Conservation (phyloP, 108 stramenopile genomes). For the Skeletonema potamos region DNA sequence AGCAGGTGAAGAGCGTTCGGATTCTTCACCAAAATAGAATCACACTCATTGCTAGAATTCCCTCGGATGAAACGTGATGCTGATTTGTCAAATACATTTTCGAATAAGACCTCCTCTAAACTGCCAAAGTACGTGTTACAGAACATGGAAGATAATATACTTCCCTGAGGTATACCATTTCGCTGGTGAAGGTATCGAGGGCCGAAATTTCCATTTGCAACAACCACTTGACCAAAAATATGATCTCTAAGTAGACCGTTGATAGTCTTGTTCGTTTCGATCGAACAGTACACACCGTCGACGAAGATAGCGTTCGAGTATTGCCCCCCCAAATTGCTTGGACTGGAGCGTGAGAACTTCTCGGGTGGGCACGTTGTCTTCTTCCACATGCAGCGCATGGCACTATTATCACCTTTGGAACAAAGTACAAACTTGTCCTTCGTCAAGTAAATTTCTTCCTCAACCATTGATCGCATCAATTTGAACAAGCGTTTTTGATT, state of each 20-base stretch:
- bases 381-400: slow-evolving; percentile 35
- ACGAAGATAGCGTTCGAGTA: slow-evolving; percentile 46
- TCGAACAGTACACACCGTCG: slow-evolving; percentile 44
- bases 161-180: slow-evolving; percentile 84
- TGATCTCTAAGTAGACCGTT: slow-evolving; percentile 67
- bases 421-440: slow-evolving; percentile 59
- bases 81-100: slow-evolving; percentile 43
- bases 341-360: slow-evolving; percentile 12
- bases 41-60: slow-evolving; percentile 2
- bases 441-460: slow-evolving; percentile 66
- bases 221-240: slow-evolving; percentile 66
- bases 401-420: slow-evolving; percentile 29
- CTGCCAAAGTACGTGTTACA: slow-evolving; percentile 93
- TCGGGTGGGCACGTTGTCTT: slow-evolving; percentile 31
- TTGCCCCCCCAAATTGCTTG: slow-evolving; percentile 15
- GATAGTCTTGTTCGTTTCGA: slow-evolving; percentile 49
- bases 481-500: slow-evolving; percentile 65
- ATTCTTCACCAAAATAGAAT: slow-evolving; percentile 10
- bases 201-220: slow-evolving; percentile 52
- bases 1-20: slow-evolving; percentile 41
- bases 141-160: slow-evolving; percentile 80
- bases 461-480: slow-evolving; percentile 46
- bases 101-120: slow-evolving; percentile 68
- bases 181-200: slow-evolving; percentile 58
- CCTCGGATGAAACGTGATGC: slow-evolving; percentile 15